Percentiles rank a stretch among this genome's conserved stretches.
These are phyloP conservation scores for Leishmania martiniquensis DNA, from an alignment of 208 protist species.

Conservation along the genomic window DNA sequence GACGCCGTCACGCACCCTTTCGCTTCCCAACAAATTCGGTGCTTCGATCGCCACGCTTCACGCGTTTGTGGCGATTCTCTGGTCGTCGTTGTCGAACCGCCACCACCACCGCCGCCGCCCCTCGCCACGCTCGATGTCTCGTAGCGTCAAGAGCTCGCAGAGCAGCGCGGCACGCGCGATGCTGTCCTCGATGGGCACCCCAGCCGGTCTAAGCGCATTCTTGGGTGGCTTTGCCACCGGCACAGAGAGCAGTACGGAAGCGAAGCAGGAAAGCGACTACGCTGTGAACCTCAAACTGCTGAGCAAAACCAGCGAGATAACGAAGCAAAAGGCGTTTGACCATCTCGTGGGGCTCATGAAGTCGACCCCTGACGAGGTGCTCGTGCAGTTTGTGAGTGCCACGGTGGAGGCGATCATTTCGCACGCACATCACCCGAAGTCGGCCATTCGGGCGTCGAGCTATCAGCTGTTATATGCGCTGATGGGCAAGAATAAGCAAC, in stretches of 20 bases:
- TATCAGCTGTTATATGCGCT: slow-evolving; percentile 61
- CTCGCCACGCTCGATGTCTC: no score
- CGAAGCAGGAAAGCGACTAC: slow-evolving; percentile 51
- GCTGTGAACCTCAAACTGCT: slow-evolving; percentile 70
- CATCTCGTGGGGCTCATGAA: slow-evolving; percentile 43
- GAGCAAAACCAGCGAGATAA: slow-evolving; percentile 84
- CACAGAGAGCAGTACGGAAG: slow-evolving; percentile 22
- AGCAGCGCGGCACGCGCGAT: slow-evolving; percentile 63
- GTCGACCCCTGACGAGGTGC: slow-evolving; percentile 29
- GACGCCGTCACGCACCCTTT: no score
- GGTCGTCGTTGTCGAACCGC: no score
- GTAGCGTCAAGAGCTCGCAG: slow-evolving; percentile 54
- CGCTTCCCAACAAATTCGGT: no score
- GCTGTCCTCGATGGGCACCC: slow-evolving; percentile 46
- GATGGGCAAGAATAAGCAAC: slow-evolving; percentile 37
- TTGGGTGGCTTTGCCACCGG: slow-evolving; percentile 57
- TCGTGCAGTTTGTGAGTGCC: slow-evolving; percentile 52
- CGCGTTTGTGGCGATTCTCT: no score
- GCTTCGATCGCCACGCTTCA: no score
- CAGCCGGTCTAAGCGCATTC: slow-evolving; percentile 70
- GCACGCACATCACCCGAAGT: slow-evolving; percentile 70
- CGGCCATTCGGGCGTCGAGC: slow-evolving; percentile 55
- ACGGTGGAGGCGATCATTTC: slow-evolving; percentile 65
- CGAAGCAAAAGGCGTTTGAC: slow-evolving; percentile 82
- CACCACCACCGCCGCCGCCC: no score